Evolutionary conservation across 345 rosid genomes (phyloP).

Genomic region (Aegle marmelos): DNA sequence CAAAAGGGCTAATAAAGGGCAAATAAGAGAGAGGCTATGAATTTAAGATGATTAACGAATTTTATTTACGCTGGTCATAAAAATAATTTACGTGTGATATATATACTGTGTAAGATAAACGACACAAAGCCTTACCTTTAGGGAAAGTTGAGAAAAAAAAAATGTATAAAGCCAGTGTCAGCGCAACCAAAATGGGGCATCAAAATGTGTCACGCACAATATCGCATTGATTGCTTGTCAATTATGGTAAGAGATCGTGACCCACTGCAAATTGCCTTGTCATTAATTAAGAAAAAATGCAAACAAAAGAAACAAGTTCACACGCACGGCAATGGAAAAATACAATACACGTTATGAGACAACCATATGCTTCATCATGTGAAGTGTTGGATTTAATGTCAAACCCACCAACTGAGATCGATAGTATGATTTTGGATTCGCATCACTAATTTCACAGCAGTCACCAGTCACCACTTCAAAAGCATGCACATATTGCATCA

Average conservation of each 20-base stretch:
- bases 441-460: too few relatives aligned
- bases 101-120: neutral
- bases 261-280: neutral
- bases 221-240: neutral
- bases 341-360: neutral
- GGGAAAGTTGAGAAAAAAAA: neutral
- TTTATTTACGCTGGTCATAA: neutral
- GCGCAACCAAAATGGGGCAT: neutral
- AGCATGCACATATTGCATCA: neutral
- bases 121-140: neutral
- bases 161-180: neutral
- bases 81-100: neutral
- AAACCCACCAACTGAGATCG: neutral
- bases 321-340: neutral
- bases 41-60: neutral
- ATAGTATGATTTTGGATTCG: neutral
- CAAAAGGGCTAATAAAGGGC: neutral
- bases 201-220: neutral
- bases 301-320: neutral
- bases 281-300: neutral
- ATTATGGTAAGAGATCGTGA: neutral
- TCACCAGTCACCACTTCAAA: too few relatives aligned
- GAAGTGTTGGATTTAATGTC: neutral
- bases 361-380: neutral
- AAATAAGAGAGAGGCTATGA: neutral